Base-by-base conservation (phyloP, 176 grass and related monocot species). In the Cenchrus americanus region DNA sequence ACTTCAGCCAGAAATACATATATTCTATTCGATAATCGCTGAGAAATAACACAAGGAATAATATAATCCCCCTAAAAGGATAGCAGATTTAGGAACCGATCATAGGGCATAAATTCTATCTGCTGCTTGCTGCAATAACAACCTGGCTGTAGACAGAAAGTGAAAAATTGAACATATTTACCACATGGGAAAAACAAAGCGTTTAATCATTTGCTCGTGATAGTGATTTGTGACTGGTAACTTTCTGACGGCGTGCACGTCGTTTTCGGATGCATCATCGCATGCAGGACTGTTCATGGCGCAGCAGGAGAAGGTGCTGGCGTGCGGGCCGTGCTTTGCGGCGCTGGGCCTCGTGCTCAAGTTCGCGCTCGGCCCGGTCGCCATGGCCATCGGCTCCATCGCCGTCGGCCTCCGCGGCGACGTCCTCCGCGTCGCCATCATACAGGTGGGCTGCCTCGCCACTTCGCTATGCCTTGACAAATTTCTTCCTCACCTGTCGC, bases 271-370 rank as follows among this genome's bases (percentile, higher is more conserved):
- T 61, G 43, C 7, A 18, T 34, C 12, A 30, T 37, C 5, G 43
- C n/a, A 8, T 83, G 75, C 77, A 98, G 96, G 96, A 0, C 34
- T 98, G 42, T 98, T 98, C 87, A 98, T 95, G 96, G 96, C 96
- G 50, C 87, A 91, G 46, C 96, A 98, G 46, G 85, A 95, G 77
- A 98, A 90, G 83, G 86, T 98, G 26, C 72, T 98, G 40, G 83
- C 93, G 2, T 98, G 96, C 42, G 93, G 96, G 13, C 73, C 77
- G 27, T 84, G 85, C 70, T 81, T 75, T 62, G 89, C 93, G 48
- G 84, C 81, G 62, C 76, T 95, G 1, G 93, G 96, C 22, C 83
- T 98, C 83, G 62, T 57, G 47, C 76, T 98, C 1, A 92, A 90
- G 87, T 98, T 94, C 80, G 68, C 83, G 9, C 89, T 80, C 19